A percentile compares a stretch with the other conserved stretches of the same genome.
phyloP scores from a whole-genome alignment of 208 protist species.

The Sergeia podlipaevii region DNA sequence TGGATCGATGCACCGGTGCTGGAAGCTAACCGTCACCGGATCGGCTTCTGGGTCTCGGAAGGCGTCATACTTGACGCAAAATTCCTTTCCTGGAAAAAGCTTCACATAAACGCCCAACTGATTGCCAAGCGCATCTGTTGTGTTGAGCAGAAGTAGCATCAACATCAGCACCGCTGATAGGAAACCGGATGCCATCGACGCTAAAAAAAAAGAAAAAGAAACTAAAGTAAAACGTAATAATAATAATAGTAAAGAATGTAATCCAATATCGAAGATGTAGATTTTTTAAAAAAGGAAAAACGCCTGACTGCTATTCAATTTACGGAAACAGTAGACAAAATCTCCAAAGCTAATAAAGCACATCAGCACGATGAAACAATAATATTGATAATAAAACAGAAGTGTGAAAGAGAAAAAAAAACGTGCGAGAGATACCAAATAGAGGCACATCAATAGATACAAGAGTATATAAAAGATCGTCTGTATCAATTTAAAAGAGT shows the following conservation, averaged over 20 bases:
- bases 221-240: too few species aligned
- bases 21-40: slow-evolving; percentile 44
- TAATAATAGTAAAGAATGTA: too few species aligned
- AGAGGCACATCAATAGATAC: too few species aligned
- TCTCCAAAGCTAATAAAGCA: too few species aligned
- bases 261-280: neutral
- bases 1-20: slow-evolving; percentile 54
- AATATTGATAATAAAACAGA: too few species aligned
- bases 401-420: too few species aligned
- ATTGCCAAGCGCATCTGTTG: slow-evolving; percentile 1
- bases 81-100: slow-evolving; percentile 55
- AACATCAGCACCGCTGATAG: slow-evolving; percentile 9
- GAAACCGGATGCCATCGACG: neutral
- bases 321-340: too few species aligned
- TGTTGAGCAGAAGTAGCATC: neutral
- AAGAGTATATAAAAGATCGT: too few species aligned
- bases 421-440: too few species aligned
- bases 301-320: too few species aligned
- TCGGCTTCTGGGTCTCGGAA: slow-evolving; percentile 55
- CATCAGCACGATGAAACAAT: too few species aligned
- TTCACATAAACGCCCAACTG: slow-evolving; percentile 45
- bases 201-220: slow-evolving; percentile 10
- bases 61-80: slow-evolving; percentile 64
- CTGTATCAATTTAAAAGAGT: too few species aligned
- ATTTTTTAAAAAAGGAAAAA: neutral